phyloP scores from a whole-genome alignment of 2,329 filamentous ascomycete species.

The Stagonosporopsis tanaceti region DNA sequence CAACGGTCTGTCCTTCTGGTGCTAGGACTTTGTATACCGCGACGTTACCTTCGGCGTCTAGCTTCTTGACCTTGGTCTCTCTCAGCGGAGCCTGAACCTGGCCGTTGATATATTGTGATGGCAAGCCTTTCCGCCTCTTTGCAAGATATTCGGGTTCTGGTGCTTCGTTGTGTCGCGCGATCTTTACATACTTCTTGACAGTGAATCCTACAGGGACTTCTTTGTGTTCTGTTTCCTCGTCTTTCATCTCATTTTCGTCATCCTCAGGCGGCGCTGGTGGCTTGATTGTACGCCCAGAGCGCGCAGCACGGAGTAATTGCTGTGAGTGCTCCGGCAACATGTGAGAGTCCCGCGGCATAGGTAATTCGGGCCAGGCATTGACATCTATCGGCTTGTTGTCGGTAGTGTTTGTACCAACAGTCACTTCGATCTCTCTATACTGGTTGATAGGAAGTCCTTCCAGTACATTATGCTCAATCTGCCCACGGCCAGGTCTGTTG shows the following conservation, averaged over 20 bases:
- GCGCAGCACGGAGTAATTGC: slow-evolving; percentile 80
- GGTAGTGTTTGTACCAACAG: slow-evolving; percentile 70
- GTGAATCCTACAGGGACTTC: slow-evolving; percentile 61
- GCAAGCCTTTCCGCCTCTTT: slow-evolving; percentile 66
- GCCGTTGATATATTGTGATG: slow-evolving; percentile 51
- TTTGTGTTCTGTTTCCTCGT: slow-evolving; percentile 54
- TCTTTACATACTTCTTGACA: slow-evolving; percentile 64
- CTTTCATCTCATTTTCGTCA: slow-evolving; percentile 62
- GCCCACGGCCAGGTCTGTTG: slow-evolving; percentile 64
- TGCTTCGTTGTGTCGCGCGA: slow-evolving; percentile 65
- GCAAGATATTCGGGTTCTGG: slow-evolving; percentile 69
- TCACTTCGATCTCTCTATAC: slow-evolving; percentile 77
- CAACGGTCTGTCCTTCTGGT: slow-evolving; percentile 77
- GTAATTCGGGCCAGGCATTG: slow-evolving; percentile 78
- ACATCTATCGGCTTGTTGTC: slow-evolving; percentile 68
- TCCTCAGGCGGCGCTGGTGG: slow-evolving; percentile 72
- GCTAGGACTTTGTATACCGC: slow-evolving; percentile 86
- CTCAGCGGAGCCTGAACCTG: slow-evolving; percentile 62
- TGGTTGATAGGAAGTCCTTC: slow-evolving; percentile 87
- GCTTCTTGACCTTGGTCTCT: slow-evolving; percentile 79
- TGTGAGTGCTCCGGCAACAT: slow-evolving; percentile 81
- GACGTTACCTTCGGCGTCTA: slow-evolving; percentile 78
- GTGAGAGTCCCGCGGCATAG: slow-evolving; percentile 87
- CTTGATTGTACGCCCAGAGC: slow-evolving; percentile 79
- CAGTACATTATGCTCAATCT: slow-evolving; percentile 71